A percentile compares a stretch with the other conserved stretches of the same genome.
phyloP scores from a whole-genome alignment of 768 basidiomycete genomes.

The Lyophyllum atratum region DNA sequence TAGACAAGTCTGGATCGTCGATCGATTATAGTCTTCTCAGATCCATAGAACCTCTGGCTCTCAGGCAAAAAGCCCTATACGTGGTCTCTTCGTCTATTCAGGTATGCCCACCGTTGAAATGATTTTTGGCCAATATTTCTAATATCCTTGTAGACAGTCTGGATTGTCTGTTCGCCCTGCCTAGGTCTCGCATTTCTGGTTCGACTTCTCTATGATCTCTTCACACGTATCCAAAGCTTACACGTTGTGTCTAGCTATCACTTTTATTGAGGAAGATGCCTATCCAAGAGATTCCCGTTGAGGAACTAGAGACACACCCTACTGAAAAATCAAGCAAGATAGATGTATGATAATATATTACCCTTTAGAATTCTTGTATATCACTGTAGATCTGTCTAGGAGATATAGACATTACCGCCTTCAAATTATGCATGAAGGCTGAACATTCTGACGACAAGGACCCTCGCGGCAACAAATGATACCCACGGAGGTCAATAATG shows the following conservation, averaged over 20 bases:
- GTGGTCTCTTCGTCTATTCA: conserved; percentile 64
- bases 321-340: conserved; percentile 8
- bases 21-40: conserved; percentile 57
- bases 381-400: background rate
- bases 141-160: conserved; percentile 53
- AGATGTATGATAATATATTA: conserved; percentile 1
- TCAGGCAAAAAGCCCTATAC: conserved; percentile 49
- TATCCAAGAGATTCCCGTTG: conserved; percentile 25
- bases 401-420: background rate
- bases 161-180: conserved; percentile 73
- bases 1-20: conserved; percentile 43
- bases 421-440: background rate
- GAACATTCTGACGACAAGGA: background rate
- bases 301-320: conserved; percentile 1
- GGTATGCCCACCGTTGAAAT: conserved; percentile 36
- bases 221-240: background rate
- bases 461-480: background rate
- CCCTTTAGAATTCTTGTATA: background rate
- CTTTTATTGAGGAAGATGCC: conserved; percentile 39
- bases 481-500: background rate
- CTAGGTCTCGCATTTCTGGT: conserved; percentile 68
- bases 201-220: conserved; percentile 17
- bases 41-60: conserved; percentile 43
- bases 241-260: conserved; percentile 35
- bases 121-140: background rate